A percentile compares a stretch with the other conserved stretches of the same genome.
Evolutionary conservation across 2,329 filamentous ascomycete species (phyloP).

Genomic region (Ramichloridium luteum): DNA sequence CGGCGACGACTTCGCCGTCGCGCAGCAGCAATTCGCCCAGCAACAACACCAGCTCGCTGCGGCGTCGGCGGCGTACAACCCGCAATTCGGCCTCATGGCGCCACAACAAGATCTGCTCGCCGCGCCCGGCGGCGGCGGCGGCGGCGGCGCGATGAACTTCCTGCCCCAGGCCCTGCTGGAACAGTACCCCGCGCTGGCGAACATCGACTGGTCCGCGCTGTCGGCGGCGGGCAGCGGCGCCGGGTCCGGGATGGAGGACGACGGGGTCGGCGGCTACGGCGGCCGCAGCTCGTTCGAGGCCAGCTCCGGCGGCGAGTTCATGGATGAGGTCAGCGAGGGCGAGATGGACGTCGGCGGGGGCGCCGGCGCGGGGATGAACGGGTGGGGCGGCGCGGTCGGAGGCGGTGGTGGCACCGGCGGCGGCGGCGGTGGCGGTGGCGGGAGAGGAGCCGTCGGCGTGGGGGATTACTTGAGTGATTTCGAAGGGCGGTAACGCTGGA

Average conservation of each 20-base stretch:
- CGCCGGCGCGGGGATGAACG: conserved; percentile 11
- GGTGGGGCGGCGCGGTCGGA: conserved; percentile 10
- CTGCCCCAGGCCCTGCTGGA: conserved; percentile 80
- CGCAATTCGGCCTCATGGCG: conserved; percentile 24
- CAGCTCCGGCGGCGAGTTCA: conserved; percentile 56
- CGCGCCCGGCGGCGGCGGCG: conserved; percentile 30
- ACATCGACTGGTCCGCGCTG: conserved; percentile 62
- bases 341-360: conserved; percentile 18
- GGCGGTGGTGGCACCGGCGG: not conserved
- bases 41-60: conserved; percentile 42
- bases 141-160: conserved; percentile 40
- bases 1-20: conserved; percentile 64
- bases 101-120: conserved; percentile 20
- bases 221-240: conserved; percentile 26
- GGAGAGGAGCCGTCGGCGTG: not conserved
- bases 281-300: conserved; percentile 59
- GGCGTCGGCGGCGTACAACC: too few species aligned
- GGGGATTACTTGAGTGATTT: conserved; percentile 23
- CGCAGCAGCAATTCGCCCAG: conserved; percentile 56
- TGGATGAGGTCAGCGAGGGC: conserved; percentile 54
- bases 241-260: conserved; percentile 47
- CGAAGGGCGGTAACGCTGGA: conserved; percentile 23
- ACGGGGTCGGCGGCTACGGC: conserved; percentile 32
- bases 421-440: not conserved
- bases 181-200: conserved; percentile 87